Conservation (phyloP, 1,284 basidiomycete genomes). For the Ceratobasidium theobromae region DNA sequence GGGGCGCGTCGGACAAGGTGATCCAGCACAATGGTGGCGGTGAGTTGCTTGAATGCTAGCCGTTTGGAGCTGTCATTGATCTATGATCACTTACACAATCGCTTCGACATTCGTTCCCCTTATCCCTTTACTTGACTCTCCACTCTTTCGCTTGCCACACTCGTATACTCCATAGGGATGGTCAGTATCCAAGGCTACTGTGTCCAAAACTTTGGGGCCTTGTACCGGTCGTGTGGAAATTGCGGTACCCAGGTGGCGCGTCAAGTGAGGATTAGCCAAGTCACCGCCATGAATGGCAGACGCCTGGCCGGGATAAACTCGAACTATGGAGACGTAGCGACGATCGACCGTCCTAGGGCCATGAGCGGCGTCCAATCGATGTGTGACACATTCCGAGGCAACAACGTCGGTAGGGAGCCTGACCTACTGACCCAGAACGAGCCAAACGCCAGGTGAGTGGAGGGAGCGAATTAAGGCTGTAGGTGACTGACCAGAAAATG, state of each 20-base stretch:
- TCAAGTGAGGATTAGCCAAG: not conserved
- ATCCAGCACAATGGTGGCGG: slow-evolving; percentile 27
- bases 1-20: slow-evolving; percentile 13
- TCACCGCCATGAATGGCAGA: not conserved
- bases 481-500: too few species aligned
- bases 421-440: not conserved
- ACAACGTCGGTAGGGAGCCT: slow-evolving; percentile 2
- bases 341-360: not conserved
- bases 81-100: too few species aligned
- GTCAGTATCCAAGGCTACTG: slow-evolving; percentile 21
- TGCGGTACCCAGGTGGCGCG: not conserved
- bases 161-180: not conserved
- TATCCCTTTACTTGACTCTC: not conserved
- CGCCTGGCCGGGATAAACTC: slow-evolving; percentile 2
- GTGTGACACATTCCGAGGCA: slow-evolving; percentile 1
- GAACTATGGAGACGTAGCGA: not conserved
- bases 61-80: not conserved
- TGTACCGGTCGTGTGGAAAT: not conserved
- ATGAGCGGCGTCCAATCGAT: not conserved
- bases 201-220: slow-evolving; percentile 18
- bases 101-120: not conserved
- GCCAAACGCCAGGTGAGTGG: slow-evolving; percentile 6
- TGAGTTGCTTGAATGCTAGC: not conserved
- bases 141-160: not conserved
- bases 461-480: too few species aligned